Percentiles rank a stretch among this genome's conserved stretches.
phyloP scores from a whole-genome alignment of 1,139 yeast genomes.

The Suhomyces anneliseae region DNA sequence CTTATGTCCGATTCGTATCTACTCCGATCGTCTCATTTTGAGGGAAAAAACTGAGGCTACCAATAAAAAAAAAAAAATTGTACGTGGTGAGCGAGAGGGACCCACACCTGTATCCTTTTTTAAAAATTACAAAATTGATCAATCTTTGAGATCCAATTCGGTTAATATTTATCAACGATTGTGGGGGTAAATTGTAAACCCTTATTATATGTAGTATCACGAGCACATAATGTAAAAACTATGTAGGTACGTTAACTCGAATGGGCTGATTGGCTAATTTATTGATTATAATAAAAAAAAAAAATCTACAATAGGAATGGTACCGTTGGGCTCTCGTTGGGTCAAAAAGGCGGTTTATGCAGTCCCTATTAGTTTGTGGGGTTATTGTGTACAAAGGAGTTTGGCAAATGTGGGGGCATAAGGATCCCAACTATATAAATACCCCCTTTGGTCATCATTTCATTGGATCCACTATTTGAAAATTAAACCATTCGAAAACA shows the following conservation, averaged over 20 bases:
- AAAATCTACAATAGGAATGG: not conserved
- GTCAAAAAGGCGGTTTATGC: not conserved
- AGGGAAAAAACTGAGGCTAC: no score
- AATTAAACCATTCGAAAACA: not conserved
- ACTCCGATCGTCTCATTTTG: constrained; percentile 1
- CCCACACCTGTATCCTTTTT: no score
- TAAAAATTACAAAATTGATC: no score
- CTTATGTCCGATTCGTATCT: constrained; percentile 7
- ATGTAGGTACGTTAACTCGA: no score
- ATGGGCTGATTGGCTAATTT: no score
- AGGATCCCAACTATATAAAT: not conserved
- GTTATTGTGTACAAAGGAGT: not conserved
- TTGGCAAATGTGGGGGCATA: constrained; percentile 1
- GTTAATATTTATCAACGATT: no score
- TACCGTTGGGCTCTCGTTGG: not conserved
- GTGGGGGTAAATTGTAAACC: no score
- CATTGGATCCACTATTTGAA: not conserved
- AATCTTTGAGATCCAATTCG: no score
- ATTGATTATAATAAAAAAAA: not conserved
- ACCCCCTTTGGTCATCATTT: not conserved
- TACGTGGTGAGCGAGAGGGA: no score
- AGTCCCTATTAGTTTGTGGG: not conserved
- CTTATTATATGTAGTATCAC: no score
- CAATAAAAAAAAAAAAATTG: no score
- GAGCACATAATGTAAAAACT: no score